These are phyloP conservation scores for Cytospora schulzeri DNA, from an alignment of 2,329 filamentous ascomycete species.

Conservation along the genomic window DNA sequence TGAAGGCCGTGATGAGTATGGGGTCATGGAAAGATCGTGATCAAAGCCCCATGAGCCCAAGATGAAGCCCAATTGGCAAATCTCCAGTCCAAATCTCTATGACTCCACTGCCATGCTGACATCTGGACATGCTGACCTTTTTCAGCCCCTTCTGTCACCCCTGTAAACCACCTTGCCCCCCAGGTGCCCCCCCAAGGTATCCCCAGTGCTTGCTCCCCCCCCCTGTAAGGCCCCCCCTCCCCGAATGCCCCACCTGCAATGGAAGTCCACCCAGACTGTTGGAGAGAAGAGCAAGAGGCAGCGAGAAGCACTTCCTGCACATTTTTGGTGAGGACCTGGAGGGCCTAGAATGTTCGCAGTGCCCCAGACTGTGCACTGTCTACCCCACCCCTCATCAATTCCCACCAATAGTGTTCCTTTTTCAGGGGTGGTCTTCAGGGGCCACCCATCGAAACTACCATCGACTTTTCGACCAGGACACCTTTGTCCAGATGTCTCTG, in stretches of 20 bases:
- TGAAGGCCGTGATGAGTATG: conserved; percentile 9
- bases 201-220: background rate
- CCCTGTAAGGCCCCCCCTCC: background rate
- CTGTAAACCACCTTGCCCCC: no score
- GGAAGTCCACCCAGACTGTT: no score
- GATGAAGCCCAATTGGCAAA: conserved; percentile 1
- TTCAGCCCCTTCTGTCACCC: no score
- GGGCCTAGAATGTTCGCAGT: conserved; percentile 24
- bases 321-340: background rate
- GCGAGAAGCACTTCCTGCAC: no score
- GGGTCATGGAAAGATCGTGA: background rate
- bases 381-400: conserved; percentile 11
- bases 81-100: background rate
- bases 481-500: background rate
- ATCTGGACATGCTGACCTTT: background rate
- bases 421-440: background rate
- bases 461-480: background rate
- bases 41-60: background rate
- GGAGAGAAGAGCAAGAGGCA: no score
- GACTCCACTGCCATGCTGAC: background rate
- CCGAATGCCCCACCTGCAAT: no score
- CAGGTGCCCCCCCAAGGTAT: no score
- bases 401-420: conserved; percentile 9
- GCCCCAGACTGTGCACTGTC: conserved; percentile 11
- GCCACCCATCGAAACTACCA: no score